Conservation (phyloP, 345 rosid species). For the Acer campestre region DNA sequence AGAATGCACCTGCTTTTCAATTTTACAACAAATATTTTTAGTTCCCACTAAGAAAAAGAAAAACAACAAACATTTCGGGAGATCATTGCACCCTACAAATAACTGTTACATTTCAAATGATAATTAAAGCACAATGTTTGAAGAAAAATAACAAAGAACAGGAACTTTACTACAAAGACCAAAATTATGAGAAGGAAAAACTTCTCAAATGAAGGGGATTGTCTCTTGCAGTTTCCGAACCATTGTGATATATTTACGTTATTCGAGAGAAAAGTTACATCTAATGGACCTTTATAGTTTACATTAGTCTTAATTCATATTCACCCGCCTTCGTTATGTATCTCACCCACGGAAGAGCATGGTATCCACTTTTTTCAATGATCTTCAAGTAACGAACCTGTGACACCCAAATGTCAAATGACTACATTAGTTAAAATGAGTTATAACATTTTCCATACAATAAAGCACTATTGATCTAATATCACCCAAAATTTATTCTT, state of each 20-base stretch:
- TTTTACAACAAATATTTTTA: conserved; percentile 15
- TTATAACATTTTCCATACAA: neutral
- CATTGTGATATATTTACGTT: conserved; percentile 16
- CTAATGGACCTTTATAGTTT: conserved; percentile 7
- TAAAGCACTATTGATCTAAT: too few relatives aligned
- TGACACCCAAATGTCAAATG: neutral
- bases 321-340: conserved; percentile 66
- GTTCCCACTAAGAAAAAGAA: conserved; percentile 8
- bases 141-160: neutral
- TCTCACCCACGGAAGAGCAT: conserved; percentile 67
- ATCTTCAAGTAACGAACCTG: conserved; percentile 62
- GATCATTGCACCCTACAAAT: conserved; percentile 1
- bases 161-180: neutral
- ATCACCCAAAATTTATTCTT: neutral
- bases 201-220: conserved; percentile 5
- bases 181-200: conserved; percentile 11
- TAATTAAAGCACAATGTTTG: neutral
- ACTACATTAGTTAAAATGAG: neutral
- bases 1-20: neutral
- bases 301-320: conserved; percentile 54
- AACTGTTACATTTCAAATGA: conserved; percentile 9
- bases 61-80: neutral
- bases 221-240: conserved; percentile 9
- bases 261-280: neutral
- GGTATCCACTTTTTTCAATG: conserved; percentile 61